Conservation (phyloP, 208 protist species). For the Porcisia hertigi region DNA sequence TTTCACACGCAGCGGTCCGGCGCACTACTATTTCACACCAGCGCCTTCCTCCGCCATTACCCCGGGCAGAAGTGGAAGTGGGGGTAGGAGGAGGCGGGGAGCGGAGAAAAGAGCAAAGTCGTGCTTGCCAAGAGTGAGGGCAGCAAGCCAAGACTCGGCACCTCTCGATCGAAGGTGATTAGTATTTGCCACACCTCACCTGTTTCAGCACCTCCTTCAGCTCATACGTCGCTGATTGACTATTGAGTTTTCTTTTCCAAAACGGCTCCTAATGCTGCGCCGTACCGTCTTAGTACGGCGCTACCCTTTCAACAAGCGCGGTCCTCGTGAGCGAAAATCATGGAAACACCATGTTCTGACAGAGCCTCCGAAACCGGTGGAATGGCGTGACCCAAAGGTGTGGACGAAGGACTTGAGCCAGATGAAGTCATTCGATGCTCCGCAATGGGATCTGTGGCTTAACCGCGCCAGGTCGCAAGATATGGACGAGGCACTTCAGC, state of each 20-base stretch:
- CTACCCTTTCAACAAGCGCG: constrained; percentile 89
- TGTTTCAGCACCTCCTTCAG: not conserved
- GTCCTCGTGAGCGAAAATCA: constrained; percentile 86
- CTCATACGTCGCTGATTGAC: not conserved
- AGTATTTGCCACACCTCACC: not conserved
- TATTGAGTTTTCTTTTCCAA: not conserved
- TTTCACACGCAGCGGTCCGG: not conserved
- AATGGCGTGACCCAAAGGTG: constrained; percentile 92
- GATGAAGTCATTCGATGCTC: constrained; percentile 93
- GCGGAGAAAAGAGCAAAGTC: not conserved
- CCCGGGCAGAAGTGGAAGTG: not conserved
- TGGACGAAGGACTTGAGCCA: constrained; percentile 89
- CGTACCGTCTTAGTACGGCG: constrained; percentile 55
- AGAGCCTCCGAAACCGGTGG: constrained; percentile 86
- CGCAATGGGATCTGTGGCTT: constrained; percentile 92
- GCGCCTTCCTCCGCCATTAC: not conserved
- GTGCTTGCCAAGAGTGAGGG: not conserved
- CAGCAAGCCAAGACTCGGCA: not conserved
- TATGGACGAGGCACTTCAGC: constrained; percentile 92
- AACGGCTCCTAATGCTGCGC: constrained; percentile 52
- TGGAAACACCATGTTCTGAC: constrained; percentile 92
- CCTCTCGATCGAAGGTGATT: not conserved
- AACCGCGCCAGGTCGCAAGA: constrained; percentile 86
- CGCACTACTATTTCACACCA: not conserved
- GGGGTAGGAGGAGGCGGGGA: not conserved